phyloP scores from a whole-genome alignment of 169 alveolate species.

The Plasmodium falciparum region DNA sequence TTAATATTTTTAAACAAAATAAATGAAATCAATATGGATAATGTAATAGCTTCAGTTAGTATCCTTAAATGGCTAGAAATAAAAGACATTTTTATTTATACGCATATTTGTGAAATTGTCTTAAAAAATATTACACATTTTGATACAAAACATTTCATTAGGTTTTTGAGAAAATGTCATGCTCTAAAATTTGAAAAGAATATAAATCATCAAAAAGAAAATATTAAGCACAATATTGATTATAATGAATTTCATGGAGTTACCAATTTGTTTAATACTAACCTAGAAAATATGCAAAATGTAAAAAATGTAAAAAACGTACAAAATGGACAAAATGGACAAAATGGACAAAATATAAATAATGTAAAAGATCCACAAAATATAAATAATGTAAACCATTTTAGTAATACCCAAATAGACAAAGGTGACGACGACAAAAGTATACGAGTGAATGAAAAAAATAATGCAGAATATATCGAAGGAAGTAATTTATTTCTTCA shows the following conservation, averaged over 20 bases:
- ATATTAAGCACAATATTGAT: no score
- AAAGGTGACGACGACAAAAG: not conserved
- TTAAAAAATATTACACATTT: not conserved
- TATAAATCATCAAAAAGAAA: not conserved
- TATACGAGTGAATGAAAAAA: not conserved
- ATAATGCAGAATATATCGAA: constrained; percentile 7
- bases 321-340: no score
- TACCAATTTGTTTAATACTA: no score
- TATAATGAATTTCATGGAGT: no score
- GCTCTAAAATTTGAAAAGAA: constrained; percentile 31
- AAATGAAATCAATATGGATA: constrained; percentile 28
- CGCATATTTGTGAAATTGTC: constrained; percentile 61
- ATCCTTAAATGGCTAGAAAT: constrained; percentile 44
- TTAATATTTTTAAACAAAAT: constrained; percentile 26
- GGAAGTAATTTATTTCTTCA: constrained; percentile 46
- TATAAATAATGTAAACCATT: not conserved
- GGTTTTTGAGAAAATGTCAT: constrained; percentile 64
- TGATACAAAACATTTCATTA: constrained; percentile 23
- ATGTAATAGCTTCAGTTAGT: constrained; percentile 26
- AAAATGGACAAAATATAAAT: not conserved
- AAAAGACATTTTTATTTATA: constrained; percentile 19
- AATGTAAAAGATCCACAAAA: not conserved
- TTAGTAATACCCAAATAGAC: not conserved
- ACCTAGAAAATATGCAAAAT: not conserved
- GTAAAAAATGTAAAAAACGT: not conserved